These are phyloP conservation scores for Mycena indigotica DNA, from an alignment of 768 basidiomycete genomes.

Conservation along the genomic window DNA sequence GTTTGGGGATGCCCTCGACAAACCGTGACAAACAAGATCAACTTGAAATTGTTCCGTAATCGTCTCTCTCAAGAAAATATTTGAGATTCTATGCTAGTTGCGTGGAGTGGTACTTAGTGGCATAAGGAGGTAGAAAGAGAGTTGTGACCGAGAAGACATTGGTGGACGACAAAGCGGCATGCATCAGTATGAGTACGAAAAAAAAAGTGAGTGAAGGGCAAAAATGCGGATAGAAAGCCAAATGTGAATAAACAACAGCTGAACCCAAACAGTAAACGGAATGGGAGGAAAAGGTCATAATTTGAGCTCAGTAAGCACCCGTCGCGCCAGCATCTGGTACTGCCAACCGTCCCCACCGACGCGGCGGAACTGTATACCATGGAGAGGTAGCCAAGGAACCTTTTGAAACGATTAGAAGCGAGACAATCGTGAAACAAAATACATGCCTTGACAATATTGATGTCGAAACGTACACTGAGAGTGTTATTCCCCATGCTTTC, in stretches of 20 bases:
- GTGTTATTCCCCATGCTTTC: conserved; percentile 76
- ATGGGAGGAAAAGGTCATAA: conserved; percentile 47
- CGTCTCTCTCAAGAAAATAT: too few relatives aligned
- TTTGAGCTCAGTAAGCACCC: conserved; percentile 86
- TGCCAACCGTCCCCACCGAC: conserved; percentile 93
- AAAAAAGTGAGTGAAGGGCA: background rate
- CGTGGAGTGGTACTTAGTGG: background rate
- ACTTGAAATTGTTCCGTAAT: too few relatives aligned
- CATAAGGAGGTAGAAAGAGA: too few relatives aligned
- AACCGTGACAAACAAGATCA: too few relatives aligned
- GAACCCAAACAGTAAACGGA: background rate
- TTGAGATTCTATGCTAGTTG: background rate
- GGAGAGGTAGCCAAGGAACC: conserved; percentile 91
- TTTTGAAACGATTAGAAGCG: conserved; percentile 30
- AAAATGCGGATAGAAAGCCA: background rate
- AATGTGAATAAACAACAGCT: background rate
- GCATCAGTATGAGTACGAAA: background rate
- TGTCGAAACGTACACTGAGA: conserved; percentile 92
- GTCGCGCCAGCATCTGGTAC: conserved; percentile 92
- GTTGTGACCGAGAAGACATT: too few relatives aligned
- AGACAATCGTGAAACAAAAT: conserved; percentile 3
- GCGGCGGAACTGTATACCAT: conserved; percentile 94
- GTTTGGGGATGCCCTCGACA: too few relatives aligned
- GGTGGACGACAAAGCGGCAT: background rate
- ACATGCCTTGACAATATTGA: conserved; percentile 93